Evolutionary conservation across 2,329 filamentous ascomycete genomes (phyloP), one percentile per base, ranked within the genome.

Genomic region (Ceratocystis colombiana): DNA sequence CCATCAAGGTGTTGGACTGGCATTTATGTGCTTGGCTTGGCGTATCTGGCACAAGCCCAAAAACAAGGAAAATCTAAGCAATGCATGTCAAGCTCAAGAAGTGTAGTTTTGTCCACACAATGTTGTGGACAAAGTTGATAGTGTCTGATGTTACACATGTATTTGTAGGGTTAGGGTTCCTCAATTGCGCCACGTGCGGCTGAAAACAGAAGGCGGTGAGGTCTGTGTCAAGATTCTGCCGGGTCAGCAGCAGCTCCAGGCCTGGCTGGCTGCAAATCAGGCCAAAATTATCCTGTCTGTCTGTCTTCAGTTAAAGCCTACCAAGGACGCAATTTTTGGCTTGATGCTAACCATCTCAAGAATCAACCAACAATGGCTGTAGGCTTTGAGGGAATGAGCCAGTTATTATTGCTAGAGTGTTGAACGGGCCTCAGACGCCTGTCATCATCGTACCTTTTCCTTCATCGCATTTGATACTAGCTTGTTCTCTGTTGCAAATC

Each of bases 341-440:
- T 37, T 59, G 28, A 59, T 59, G 28, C 15, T 8, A 59, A 37
- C 17, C n/a, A n/a, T 33, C 55, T 59, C 28, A 5, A 59, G 25
- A 30, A 59, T 8, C 55, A 37, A 37, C 17, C 8, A 59, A 59
- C 55, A 37, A 59, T 59, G 55, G 55, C 30, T 8, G 30, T n/a
- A 25, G 55, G 55, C 55, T 59, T 59, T 37, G 55, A 30, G 28
- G 55, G 55, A 37, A 33, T 33, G 55, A 59, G 55, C 55, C 25
- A 37, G 28, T 59, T 59, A 20, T 59, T 37, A n/a, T 59, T 59
- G 28, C 28, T 59, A 59, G 17, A 59, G 30, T 59, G 17, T 59
- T 59, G 25, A 59, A 59, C 55, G 30, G 55, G 28, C 55, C 55
- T 59, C 55, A n/a, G 55, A 59, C 55, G 55, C 28, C 55, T 59